A percentile compares a stretch with the other conserved stretches of the same genome.
Conservation (phyloP, 2,329 filamentous ascomycete species). For the Colletotrichum neosansevieriae region DNA sequence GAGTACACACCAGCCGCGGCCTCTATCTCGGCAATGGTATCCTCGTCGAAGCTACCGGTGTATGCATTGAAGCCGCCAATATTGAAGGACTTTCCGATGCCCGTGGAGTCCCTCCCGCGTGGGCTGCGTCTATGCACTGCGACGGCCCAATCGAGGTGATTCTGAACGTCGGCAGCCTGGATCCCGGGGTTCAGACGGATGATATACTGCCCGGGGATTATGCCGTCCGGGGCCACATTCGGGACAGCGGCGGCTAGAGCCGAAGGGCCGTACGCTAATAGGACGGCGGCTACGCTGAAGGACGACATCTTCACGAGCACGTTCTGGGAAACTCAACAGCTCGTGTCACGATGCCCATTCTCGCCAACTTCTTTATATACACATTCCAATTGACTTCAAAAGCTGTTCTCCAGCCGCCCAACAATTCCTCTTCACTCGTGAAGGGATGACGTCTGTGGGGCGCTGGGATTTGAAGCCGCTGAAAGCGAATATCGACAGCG, state of each 20-base stretch:
- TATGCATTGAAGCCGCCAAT: conserved; percentile 55
- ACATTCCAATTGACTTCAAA: background rate
- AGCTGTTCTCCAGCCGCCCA: background rate
- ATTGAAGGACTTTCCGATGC: conserved; percentile 56
- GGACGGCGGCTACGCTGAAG: conserved; percentile 4
- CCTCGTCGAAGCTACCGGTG: conserved; percentile 57
- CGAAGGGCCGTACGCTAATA: background rate
- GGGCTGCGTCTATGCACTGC: conserved; percentile 53
- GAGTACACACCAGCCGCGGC: conserved; percentile 47
- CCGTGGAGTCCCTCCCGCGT: conserved; percentile 48
- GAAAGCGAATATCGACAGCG: conserved; percentile 16
- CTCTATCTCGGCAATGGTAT: conserved; percentile 54
- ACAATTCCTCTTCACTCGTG: background rate
- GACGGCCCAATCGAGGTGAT: conserved; percentile 51
- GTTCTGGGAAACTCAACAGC: background rate
- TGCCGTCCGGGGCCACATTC: conserved; percentile 6
- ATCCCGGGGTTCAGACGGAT: conserved; percentile 42
- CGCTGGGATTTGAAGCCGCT: background rate
- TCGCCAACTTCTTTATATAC: background rate
- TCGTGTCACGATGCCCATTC: background rate
- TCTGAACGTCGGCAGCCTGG: conserved; percentile 47
- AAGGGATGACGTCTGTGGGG: conserved; percentile 20
- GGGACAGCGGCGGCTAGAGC: conserved; percentile 10
- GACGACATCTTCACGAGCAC: background rate
- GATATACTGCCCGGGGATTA: conserved; percentile 24